These are phyloP conservation scores for Clitopilus passeckerianus DNA, from an alignment of 768 basidiomycete species.

Conservation along the genomic window DNA sequence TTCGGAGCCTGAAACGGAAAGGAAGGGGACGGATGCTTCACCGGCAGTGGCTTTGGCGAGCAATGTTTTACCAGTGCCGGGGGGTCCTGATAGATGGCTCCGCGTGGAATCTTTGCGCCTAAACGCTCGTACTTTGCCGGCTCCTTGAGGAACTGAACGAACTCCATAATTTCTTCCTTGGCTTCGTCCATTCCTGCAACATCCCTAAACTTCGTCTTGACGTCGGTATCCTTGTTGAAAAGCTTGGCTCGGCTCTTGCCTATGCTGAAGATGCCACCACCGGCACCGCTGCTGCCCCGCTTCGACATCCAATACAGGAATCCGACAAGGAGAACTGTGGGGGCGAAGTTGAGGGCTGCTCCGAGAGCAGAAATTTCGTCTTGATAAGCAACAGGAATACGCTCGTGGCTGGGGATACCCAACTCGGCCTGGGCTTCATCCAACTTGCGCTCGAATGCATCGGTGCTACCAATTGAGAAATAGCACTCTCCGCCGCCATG, in stretches of 20 bases:
- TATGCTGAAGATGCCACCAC: constrained; percentile 93
- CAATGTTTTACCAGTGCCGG: constrained; percentile 97
- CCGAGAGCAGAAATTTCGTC: constrained; percentile 87
- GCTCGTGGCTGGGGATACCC: constrained; percentile 85
- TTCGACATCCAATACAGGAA: constrained; percentile 86
- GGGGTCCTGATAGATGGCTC: constrained; percentile 93
- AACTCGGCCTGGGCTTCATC: constrained; percentile 92
- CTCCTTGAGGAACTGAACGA: constrained; percentile 98
- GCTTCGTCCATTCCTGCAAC: constrained; percentile 99
- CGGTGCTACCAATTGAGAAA: constrained; percentile 97
- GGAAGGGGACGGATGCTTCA: constrained; percentile 96
- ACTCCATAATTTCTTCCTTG: constrained; percentile 99
- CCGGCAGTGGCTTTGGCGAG: constrained; percentile 98
- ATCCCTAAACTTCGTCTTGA: constrained; percentile 91
- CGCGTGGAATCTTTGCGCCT: constrained; percentile 96
- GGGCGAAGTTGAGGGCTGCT: constrained; percentile 85
- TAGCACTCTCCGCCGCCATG: constrained; percentile 70
- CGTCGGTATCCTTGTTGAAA: constrained; percentile 96
- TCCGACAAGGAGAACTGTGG: constrained; percentile 90
- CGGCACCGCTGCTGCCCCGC: constrained; percentile 58
- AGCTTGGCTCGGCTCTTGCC: constrained; percentile 93
- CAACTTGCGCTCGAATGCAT: constrained; percentile 92
- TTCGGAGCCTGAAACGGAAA: constrained; percentile 97
- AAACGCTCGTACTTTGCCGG: constrained; percentile 92
- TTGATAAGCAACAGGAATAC: constrained; percentile 95